These are phyloP conservation scores for Lobosporangium transversale DNA, from an alignment of 192 early-diverging fungal genomes.

Conservation along the genomic window DNA sequence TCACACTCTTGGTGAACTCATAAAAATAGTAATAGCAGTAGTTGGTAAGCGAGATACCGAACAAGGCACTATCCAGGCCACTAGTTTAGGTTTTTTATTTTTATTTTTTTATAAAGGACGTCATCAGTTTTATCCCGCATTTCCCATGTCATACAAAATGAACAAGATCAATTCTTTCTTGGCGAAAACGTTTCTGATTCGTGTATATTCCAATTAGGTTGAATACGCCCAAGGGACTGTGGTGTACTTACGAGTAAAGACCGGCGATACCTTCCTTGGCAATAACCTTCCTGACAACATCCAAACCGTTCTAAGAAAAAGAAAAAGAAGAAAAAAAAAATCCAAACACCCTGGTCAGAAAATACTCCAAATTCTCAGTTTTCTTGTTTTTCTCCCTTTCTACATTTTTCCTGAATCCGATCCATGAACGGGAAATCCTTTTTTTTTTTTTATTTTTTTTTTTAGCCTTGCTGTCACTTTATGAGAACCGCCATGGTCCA, in stretches of 20 bases:
- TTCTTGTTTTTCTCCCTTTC: not conserved
- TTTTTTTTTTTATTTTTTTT: not conserved
- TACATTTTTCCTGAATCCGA: no score
- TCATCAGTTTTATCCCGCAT: no score
- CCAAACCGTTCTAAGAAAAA: constrained; percentile 61
- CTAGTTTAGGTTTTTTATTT: constrained; percentile 47
- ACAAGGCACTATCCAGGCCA: constrained; percentile 93
- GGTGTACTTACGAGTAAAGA: constrained; percentile 83
- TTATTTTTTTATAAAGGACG: no score
- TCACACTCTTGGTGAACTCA: constrained; percentile 85
- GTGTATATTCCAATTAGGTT: not conserved
- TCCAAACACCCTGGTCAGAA: not conserved
- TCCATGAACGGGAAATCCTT: no score
- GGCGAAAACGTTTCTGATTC: not conserved
- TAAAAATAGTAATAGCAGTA: constrained; percentile 89
- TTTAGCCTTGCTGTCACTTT: constrained; percentile 43
- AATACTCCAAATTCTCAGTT: no score
- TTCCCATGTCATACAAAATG: no score
- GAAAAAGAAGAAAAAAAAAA: not conserved
- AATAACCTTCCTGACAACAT: constrained; percentile 90
- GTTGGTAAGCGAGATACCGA: constrained; percentile 97
- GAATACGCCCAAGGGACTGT: not conserved
- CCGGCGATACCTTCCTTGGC: constrained; percentile 88
- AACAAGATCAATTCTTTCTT: no score
- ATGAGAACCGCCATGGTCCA: not conserved